A percentile compares a stretch with the other conserved stretches of the same genome.
Conservation (phyloP, 129 eudicot species). For the Oenanthe sinensis region DNA sequence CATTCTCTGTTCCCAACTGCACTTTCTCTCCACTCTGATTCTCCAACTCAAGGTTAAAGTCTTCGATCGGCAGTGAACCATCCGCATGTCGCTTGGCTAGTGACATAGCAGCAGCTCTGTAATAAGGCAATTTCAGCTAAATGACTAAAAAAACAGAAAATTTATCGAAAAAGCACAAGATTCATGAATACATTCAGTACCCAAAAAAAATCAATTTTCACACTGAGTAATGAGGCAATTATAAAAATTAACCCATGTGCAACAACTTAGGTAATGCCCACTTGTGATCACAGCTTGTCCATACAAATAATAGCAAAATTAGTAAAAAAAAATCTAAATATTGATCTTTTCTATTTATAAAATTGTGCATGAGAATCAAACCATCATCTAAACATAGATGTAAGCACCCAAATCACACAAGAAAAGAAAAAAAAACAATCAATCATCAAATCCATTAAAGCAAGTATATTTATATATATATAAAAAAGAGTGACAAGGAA, state of each 20-base stretch:
- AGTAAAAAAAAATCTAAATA: background rate
- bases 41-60: slow-evolving; percentile 82
- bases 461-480: background rate
- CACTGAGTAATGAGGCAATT: background rate
- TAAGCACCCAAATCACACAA: background rate
- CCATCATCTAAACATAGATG: too few species aligned
- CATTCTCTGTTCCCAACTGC: slow-evolving; percentile 78
- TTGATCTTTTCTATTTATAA: too few species aligned
- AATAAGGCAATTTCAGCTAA: background rate
- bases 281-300: background rate
- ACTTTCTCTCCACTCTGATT: slow-evolving; percentile 90
- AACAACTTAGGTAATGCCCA: background rate
- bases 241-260: background rate
- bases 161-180: background rate
- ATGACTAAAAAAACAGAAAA: background rate
- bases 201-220: background rate
- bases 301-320: background rate
- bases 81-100: slow-evolving; percentile 78
- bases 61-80: slow-evolving; percentile 78
- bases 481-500: background rate
- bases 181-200: background rate
- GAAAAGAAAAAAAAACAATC: background rate
- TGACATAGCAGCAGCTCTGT: slow-evolving; percentile 79
- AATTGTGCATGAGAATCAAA: too few species aligned
- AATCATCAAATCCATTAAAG: background rate